Conservation (phyloP, 805 yeast species). For the Brettanomyces bruxellensis region DNA sequence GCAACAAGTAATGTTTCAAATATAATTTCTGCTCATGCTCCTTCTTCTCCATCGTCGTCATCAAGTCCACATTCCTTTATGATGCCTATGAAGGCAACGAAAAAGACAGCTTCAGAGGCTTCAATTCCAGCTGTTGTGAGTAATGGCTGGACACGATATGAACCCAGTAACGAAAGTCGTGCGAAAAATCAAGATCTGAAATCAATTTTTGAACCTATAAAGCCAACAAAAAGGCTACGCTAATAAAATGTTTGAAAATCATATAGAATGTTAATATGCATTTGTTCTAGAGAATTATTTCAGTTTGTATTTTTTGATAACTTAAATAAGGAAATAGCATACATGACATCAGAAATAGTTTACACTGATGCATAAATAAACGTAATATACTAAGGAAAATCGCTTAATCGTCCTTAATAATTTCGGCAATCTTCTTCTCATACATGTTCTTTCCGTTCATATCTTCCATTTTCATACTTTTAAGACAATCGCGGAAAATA, state of each 20-base stretch:
- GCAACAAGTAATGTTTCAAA: too few species aligned
- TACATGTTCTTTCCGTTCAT: conserved; percentile 19
- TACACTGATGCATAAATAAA: too few species aligned
- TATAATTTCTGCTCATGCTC: too few species aligned
- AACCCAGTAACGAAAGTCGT: not conserved
- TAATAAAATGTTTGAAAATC: not conserved
- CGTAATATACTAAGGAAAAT: not conserved
- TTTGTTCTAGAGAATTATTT: not conserved
- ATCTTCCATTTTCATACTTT: conserved; percentile 49
- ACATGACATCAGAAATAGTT: too few species aligned
- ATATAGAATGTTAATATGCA: not conserved
- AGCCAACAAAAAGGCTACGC: conserved; percentile 13
- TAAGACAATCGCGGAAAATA: conserved; percentile 66
- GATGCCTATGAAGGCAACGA: conserved; percentile 17
- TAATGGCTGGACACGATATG: conserved; percentile 2
- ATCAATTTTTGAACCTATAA: conserved; percentile 8
- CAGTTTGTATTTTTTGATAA: too few species aligned
- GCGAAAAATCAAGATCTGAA: not conserved
- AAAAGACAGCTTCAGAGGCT: conserved; percentile 4
- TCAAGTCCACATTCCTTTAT: conserved; percentile 6
- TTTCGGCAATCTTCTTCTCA: conserved; percentile 20
- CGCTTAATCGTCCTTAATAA: not conserved
- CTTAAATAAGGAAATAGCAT: too few species aligned
- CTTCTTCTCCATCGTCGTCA: not conserved
- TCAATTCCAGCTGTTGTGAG: conserved; percentile 2